Percentiles rank a stretch among this genome's conserved stretches.
Evolutionary conservation across 2,329 filamentous ascomycete species (phyloP).

Genomic region (Exophiala dermatitidis): DNA sequence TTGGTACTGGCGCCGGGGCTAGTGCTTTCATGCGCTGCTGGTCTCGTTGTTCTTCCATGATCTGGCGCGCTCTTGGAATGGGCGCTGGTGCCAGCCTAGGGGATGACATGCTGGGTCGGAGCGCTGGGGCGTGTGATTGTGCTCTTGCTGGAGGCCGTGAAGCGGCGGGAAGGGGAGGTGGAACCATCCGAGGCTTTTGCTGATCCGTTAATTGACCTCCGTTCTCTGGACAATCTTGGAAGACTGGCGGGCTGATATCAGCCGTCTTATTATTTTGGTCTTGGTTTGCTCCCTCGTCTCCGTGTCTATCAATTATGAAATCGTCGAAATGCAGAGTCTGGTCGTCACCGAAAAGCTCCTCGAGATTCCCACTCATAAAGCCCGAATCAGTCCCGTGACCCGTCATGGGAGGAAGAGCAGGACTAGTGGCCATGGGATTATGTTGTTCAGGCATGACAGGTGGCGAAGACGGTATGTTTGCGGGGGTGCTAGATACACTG

Average conservation of each 20-base stretch:
- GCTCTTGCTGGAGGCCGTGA: conserved; percentile 16
- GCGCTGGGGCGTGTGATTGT: conserved; percentile 18
- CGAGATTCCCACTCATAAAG: conserved; percentile 72
- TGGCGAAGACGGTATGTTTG: conserved; percentile 82
- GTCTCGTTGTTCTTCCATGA: conserved; percentile 24
- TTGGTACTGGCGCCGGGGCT: conserved; percentile 35
- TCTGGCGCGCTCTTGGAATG: conserved; percentile 23
- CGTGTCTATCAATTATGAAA: conserved; percentile 18
- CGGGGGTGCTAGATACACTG: conserved; percentile 58
- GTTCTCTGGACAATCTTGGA: conserved; percentile 20
- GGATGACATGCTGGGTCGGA: conserved; percentile 19
- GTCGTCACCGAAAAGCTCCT: conserved; percentile 32
- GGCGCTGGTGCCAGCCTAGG: conserved; percentile 25
- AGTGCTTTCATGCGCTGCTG: conserved; percentile 23
- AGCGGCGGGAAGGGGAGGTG: conserved; percentile 16
- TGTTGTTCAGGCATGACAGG: conserved; percentile 60
- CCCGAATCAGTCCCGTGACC: conserved; percentile 60
- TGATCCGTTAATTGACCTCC: conserved; percentile 6
- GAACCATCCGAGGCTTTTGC: conserved; percentile 14
- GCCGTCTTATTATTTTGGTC: conserved; percentile 1
- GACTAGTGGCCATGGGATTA: conserved; percentile 59
- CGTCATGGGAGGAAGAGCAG: conserved; percentile 54
- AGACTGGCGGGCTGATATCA: conserved; percentile 15
- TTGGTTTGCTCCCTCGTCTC: background rate
- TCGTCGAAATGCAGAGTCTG: conserved; percentile 24